phyloP scores from a whole-genome alignment of 441 rosid species.

The Manihot esculenta region DNA sequence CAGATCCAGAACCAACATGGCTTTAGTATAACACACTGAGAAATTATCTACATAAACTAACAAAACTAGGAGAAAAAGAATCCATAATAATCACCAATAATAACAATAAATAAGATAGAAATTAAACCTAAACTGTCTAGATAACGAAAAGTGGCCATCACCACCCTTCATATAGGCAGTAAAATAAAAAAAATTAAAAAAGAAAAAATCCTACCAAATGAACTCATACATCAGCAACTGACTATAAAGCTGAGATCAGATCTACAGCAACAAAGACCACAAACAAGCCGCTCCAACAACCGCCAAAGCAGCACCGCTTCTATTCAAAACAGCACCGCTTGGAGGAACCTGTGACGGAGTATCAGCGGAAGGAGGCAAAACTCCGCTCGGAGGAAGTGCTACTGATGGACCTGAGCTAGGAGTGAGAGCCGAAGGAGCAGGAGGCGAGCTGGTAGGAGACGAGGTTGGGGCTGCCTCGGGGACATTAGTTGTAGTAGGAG shows the following conservation, averaged over 20 bases:
- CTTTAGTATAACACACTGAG: no score
- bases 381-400: background rate
- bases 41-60: no score
- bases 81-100: background rate
- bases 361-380: no score
- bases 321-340: conserved; percentile 35
- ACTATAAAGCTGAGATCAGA: conserved; percentile 17
- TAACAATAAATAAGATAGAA: background rate
- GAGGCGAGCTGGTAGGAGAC: conserved; percentile 21
- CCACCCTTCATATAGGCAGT: conserved; percentile 28
- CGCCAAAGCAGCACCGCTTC: conserved; percentile 40
- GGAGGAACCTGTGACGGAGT: conserved; percentile 15
- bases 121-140: conserved; percentile 32
- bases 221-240: conserved; percentile 13
- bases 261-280: conserved; percentile 50
- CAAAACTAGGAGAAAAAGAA: no score
- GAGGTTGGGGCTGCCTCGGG: conserved; percentile 29
- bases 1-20: no score
- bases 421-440: background rate
- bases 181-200: conserved; percentile 13
- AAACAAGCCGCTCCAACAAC: conserved; percentile 31
- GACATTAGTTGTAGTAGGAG: conserved; percentile 30
- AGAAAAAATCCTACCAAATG: conserved; percentile 5
- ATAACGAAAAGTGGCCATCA: conserved; percentile 10
- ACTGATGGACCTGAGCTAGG: conserved; percentile 9